A percentile compares a stretch with the other conserved stretches of the same genome.
Evolutionary conservation across 495 filamentous ascomycete species (phyloP).

Genomic region (Penicillium cataractarum): DNA sequence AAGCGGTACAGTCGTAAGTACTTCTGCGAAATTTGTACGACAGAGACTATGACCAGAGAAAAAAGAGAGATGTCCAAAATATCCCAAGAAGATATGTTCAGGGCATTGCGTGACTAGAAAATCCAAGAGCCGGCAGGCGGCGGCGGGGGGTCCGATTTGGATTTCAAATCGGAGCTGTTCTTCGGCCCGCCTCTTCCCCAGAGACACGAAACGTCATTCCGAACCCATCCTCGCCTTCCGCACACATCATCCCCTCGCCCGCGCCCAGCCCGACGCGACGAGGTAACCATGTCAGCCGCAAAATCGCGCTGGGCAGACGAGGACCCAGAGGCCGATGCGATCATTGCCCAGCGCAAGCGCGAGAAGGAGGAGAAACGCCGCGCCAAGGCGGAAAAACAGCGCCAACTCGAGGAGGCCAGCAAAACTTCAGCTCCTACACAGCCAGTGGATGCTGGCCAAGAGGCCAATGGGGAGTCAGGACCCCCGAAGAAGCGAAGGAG

Average conservation of each 20-base stretch:
- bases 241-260: neutral
- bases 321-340: constrained; percentile 67
- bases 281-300: constrained; percentile 58
- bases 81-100: neutral
- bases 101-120: constrained; percentile 6
- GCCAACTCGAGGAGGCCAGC: constrained; percentile 64
- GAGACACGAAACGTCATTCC: constrained; percentile 38
- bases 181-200: constrained; percentile 32
- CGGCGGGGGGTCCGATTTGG: constrained; percentile 39
- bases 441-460: constrained; percentile 18
- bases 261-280: constrained; percentile 3
- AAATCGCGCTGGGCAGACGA: constrained; percentile 89
- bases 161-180: constrained; percentile 40
- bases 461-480: constrained; percentile 29
- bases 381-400: constrained; percentile 82
- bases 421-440: constrained; percentile 34
- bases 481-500: constrained; percentile 50
- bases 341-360: constrained; percentile 71
- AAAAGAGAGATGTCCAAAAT: constrained; percentile 1
- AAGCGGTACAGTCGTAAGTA: neutral
- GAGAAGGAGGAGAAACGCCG: constrained; percentile 92
- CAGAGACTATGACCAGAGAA: neutral
- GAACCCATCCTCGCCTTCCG: constrained; percentile 17
- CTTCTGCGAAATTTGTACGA: neutral
- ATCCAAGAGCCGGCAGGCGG: neutral